Base-by-base conservation (phyloP, 805 yeast genomes). In the Lipomyces yamanashiensis region DNA sequence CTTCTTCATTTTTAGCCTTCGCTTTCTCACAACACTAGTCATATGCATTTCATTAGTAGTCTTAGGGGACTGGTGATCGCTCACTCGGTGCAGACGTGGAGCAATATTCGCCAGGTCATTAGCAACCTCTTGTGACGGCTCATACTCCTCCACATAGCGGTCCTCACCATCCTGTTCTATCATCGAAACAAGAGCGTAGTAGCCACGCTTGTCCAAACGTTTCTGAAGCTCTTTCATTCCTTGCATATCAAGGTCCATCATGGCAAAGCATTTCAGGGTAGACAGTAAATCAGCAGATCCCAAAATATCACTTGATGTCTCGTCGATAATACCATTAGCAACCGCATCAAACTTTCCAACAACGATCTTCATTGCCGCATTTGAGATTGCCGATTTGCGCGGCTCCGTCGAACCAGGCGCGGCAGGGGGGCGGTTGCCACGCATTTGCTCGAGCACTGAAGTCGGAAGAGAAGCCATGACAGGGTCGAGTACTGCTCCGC, bases 1-100 rank as follows among this genome's bases (percentile, higher is more conserved):
- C 75, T 92, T 90, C 85, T 93, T 95, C 98, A 95, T 95, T 83
- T 92, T 93, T 76, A 90, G 85, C 78, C 90, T 85, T 80, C 99
- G 87, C 74, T 79, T 79, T 55, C 82, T 74, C 68, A 74, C 74
- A 44, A 79, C 82, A 53, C 77, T 72, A 21, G 80, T 77, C 59
- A 69, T 21, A 19, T 68, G 54, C 67, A 71, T 61, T 13, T 21
- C 21, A 7, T 41, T 19, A 45, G 41, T 55, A 13, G 19, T 10
- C 47, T 43, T 43, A 4, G 10, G 10, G 10, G 19, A 10, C 23
- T 33, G 17, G 40, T 19, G 19, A 17, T 5, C 7, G n/a, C 33
- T 5, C 15, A 40, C 44, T n/a, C 66, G 43, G 21, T 51, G 47
- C 45, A n/a, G 33, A 7, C 45, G 57, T 53, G 57, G 21, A 33